Percentiles rank a stretch among this genome's conserved stretches.
Conservation (phyloP, 495 filamentous ascomycete species). For the Aeminium ludgeri region DNA sequence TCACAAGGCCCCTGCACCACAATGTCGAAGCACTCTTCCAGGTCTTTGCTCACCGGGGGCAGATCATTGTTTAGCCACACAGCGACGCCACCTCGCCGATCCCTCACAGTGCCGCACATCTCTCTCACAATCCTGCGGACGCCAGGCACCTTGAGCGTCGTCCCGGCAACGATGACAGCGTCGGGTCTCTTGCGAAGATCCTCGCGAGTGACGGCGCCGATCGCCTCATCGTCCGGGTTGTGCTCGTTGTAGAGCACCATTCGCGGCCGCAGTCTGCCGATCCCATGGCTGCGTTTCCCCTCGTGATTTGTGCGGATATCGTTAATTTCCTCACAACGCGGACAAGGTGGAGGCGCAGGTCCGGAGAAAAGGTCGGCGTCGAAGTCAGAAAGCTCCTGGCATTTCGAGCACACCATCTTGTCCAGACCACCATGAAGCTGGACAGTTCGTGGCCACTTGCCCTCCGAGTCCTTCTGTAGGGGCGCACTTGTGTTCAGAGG, state of each 20-base stretch:
- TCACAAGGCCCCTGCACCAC: conserved; percentile 78
- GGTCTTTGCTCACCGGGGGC: conserved; percentile 62
- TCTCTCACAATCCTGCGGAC: conserved; percentile 78
- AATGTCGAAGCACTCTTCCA: conserved; percentile 83
- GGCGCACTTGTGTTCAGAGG: conserved; percentile 68
- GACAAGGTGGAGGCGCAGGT: conserved; percentile 67
- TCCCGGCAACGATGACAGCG: conserved; percentile 85
- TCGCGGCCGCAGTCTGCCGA: conserved; percentile 75
- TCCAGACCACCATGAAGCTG: conserved; percentile 88
- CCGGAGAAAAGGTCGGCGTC: conserved; percentile 60
- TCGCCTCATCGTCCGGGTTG: conserved; percentile 90
- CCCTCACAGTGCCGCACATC: conserved; percentile 65
- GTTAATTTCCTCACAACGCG: conserved; percentile 57
- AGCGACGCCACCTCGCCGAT: conserved; percentile 58
- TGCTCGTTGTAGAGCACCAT: conserved; percentile 97
- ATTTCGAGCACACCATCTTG: conserved; percentile 94
- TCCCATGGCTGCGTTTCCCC: conserved; percentile 83
- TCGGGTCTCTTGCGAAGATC: conserved; percentile 77
- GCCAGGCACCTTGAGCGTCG: conserved; percentile 85
- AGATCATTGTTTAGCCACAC: conserved; percentile 89
- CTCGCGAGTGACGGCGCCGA: conserved; percentile 69
- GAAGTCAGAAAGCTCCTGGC: conserved; percentile 58
- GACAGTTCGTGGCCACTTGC: conserved; percentile 68
- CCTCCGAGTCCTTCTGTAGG: conserved; percentile 49
- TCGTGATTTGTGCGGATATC: conserved; percentile 54